phyloP scores from a whole-genome alignment of 192 early-diverging fungal genomes.

The Haplosporangium gracile region DNA sequence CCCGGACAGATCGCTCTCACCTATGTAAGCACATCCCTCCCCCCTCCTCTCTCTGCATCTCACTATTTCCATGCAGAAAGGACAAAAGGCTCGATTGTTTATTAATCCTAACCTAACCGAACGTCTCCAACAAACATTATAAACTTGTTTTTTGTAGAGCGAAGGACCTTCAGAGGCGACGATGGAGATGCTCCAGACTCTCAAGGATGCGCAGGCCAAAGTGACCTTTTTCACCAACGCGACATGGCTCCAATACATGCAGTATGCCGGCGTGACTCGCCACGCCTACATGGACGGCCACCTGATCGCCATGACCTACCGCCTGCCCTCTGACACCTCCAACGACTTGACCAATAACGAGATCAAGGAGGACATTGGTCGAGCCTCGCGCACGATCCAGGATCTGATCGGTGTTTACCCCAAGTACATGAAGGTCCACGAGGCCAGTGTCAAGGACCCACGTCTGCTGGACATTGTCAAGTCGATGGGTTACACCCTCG shows the following conservation, averaged over 20 bases:
- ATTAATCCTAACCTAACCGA: too few species aligned
- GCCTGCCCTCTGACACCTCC: constrained; percentile 59
- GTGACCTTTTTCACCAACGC: constrained; percentile 67
- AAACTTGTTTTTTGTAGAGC: constrained; percentile 31
- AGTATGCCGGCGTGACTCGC: constrained; percentile 64
- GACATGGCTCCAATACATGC: constrained; percentile 66
- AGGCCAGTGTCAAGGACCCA: constrained; percentile 57
- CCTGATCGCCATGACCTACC: constrained; percentile 69
- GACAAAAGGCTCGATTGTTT: too few species aligned
- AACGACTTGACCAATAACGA: constrained; percentile 52
- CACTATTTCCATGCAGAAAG: too few species aligned
- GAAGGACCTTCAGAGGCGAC: constrained; percentile 68
- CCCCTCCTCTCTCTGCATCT: background rate
- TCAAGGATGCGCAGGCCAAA: constrained; percentile 59
- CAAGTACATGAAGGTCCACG: constrained; percentile 63
- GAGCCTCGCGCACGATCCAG: constrained; percentile 61
- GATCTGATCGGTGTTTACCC: constrained; percentile 65
- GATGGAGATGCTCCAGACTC: constrained; percentile 61
- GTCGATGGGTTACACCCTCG: constrained; percentile 58
- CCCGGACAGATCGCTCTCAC: constrained; percentile 63
- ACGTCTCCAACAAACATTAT: background rate
- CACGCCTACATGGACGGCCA: constrained; percentile 68
- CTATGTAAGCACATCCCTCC: constrained; percentile 45
- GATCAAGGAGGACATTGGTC: constrained; percentile 57
- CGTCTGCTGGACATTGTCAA: constrained; percentile 55